Evolutionary conservation across 495 filamentous ascomycete genomes (phyloP), one percentile per base, ranked within the genome.

Genomic region (Lasiosphaeris hirsuta): DNA sequence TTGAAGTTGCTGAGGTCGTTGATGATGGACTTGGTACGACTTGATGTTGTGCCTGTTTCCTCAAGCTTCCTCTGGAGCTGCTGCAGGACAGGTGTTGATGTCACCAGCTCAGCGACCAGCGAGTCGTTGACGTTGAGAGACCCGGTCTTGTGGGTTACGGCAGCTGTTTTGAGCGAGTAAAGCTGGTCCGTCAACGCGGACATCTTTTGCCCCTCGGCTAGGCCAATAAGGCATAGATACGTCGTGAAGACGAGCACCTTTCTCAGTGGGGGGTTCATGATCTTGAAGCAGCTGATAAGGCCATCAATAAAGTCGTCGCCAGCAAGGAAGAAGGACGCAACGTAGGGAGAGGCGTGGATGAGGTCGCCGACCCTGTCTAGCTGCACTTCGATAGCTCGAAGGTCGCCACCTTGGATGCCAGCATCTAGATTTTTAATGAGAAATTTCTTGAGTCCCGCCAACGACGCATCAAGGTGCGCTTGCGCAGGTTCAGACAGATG

Each of bases 301-400:
- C 86, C 84, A 64, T 96, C 92, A 10, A 96, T 65, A 63, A 92
- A 92, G 68, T 96, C 92, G 46, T 89, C 89, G 14, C 92, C 92
- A 1, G 85, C 85, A 68, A 95, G 79, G 46, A 96, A 84, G 63
- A 86, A 84, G n/a, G 66, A 65, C 11, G 79, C 80, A 30, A 75
- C 69, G 4, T 79, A 71, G 0, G 80, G 75, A 5, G 80, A 86
- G 8, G 71, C 69, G 51, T 78, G 74, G 3, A 88, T 69, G 1
- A 89, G 69, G 45, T 78, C 72, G 49, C 80, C 80, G 0, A 81
- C 59, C 33, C 70, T 63, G 49, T 75, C 75, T 7, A 84, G 64
- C 11, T 68, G 68, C 15, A 67, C 66, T 56, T 80, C 77, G 0
- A 83, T 67, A 8, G 64, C 71, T 33, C 67, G 69, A 11, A 87